Base-by-base conservation (phyloP, 2,329 filamentous ascomycete genomes). In the Tolypocladium paradoxum region DNA sequence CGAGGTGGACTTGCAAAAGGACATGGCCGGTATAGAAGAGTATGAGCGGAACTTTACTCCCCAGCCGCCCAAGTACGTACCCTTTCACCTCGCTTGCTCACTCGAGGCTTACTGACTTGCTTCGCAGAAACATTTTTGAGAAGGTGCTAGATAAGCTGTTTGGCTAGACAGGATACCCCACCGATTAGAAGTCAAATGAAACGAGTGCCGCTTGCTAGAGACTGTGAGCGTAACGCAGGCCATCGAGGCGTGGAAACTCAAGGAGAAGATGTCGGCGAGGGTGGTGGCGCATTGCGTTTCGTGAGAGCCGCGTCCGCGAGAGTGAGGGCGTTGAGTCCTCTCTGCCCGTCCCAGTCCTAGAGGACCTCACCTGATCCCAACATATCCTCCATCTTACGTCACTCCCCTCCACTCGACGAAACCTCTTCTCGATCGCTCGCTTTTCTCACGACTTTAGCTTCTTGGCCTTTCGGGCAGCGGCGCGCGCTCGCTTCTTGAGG, bases 11-110 rank as follows among this genome's bases (percentile, higher is more conserved):
- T 67, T 89, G 29, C 65, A 74, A 14, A 76, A 77, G 50, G 83
- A 85, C 56, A 62, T 87, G 18, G 81, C 79, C 1, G 82, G 82
- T 57, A 80, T 90, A 56, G 85, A 86, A 48, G 82, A 85, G 56
- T 88, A 89, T 60, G 79, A 82, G 52, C 72, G 73, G 37, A 82
- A 78, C 47, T 88, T 76, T 61, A 71, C 85, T 12, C 73, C 77
- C 2, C 65, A 55, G 27, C 75, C 75, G 1, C 73, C 83, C 20
- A 78, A 70, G 80, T 81, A 66, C 63, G 75, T 64, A 40, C 40
- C 11, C 35, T 9, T n/a, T 31, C 14, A 2, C 9, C 14, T 24
- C 11, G 4, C n/a, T 31, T n/a, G 20, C 27, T 3, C 35, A 14
- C 22, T 51, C 7, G 14, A n/a, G 14, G n/a, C 22, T 33, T 50